These are phyloP conservation scores for Cercophora samala DNA, from an alignment of 495 filamentous ascomycete genomes.

Conservation along the genomic window DNA sequence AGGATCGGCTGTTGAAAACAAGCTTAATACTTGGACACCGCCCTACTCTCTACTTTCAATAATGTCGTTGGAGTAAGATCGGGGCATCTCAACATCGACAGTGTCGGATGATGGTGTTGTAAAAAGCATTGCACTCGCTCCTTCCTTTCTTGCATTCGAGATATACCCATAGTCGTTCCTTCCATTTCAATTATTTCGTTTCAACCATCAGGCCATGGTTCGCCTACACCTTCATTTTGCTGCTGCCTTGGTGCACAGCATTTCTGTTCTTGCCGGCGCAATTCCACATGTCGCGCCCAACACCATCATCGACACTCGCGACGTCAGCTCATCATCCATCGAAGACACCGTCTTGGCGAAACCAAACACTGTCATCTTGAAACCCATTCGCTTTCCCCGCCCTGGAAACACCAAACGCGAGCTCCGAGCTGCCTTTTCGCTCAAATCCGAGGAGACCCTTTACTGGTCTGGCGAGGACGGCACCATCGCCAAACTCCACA, in stretches of 20 bases:
- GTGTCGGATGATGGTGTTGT: background rate
- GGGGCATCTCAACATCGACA: background rate
- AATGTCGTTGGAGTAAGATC: constrained; percentile 1
- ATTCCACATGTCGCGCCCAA: background rate
- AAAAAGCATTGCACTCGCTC: background rate
- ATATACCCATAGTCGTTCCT: background rate
- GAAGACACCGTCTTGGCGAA: background rate
- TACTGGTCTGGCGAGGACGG: constrained; percentile 22
- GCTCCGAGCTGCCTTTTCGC: constrained; percentile 11
- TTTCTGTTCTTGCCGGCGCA: background rate
- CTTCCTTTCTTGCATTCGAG: background rate
- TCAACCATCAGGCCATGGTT: background rate
- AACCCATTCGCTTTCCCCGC: constrained; percentile 13
- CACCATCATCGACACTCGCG: constrained; percentile 1
- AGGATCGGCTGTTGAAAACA: background rate
- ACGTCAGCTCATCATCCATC: background rate
- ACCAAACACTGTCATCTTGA: constrained; percentile 13
- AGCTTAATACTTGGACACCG: background rate
- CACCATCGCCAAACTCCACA: constrained; percentile 19
- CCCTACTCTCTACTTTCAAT: constrained; percentile 1
- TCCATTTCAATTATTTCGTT: background rate
- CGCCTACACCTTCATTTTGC: background rate
- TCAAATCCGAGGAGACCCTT: constrained; percentile 16
- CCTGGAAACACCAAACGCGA: constrained; percentile 16
- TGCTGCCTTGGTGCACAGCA: background rate